Evolutionary conservation across 2,329 filamentous ascomycete genomes (phyloP), one percentile per base, ranked within the genome.

Genomic region (Exophiala aquamarina): DNA sequence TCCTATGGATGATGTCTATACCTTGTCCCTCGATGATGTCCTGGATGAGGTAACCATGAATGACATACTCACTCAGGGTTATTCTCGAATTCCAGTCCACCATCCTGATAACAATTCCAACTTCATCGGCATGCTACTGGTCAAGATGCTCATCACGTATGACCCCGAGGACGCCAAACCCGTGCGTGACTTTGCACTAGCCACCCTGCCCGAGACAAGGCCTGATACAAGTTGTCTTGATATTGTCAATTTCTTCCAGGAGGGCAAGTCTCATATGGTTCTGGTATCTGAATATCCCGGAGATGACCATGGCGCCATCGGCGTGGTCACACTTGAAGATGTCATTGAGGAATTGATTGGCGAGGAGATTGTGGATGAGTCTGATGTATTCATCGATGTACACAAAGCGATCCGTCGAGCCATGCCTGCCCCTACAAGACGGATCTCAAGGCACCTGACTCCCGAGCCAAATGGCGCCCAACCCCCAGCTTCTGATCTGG

Each of bases 201-300:
- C 93, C 11, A 96, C 93, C 0, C 81, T 98, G 5, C 93, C 94
- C 1, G 93, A 98, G 68, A 98, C 93, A 0, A 82, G 89, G 8
- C 89, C 93, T 0, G 89, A 96, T 64, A 98, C 93, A 0, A 96
- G 91, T 71, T 98, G 93, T 66, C 72, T 98, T 46, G 93, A 98
- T 66, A 97, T 98, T 61, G 89, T 98, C 71, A 98, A 98, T 72
- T 98, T 96, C 70, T 98, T 98, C 74, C 93, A 98, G 68, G 93
- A 98, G 73, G 93, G 93, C 61, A 98, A 98, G 67, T 95, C 91
- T 1, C 93, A 98, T 68, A 95, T 98, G 91, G 92, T 97, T 0
- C 75, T 98, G 20, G 93, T 97, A 7, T 96, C 92, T 0, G 88
- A 95, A 61, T 80, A 73, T 56, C 93, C 93, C 1, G 91, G 92